Evolutionary conservation across 108 stramenopile species (phyloP), one percentile per base, ranked within the genome.

Genomic region (Nitzschia sp.): DNA sequence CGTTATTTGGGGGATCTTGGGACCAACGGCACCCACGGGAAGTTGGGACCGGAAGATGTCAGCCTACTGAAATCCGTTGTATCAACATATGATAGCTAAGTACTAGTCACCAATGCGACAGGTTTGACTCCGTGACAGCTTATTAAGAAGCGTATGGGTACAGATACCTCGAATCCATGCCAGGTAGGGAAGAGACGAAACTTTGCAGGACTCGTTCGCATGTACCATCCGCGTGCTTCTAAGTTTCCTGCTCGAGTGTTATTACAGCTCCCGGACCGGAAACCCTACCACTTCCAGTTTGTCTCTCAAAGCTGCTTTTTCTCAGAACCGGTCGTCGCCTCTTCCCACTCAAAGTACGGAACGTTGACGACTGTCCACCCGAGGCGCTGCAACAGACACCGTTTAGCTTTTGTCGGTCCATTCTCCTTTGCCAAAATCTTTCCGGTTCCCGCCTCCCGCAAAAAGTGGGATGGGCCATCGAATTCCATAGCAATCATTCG

Each of bases 11-110:
- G 36, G 19, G 59, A 26, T 19, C 33, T 54, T 18, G 70, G 27
- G 18, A 70, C 53, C n/a, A 71, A 64, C 26, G 62, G 57, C 34
- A 55, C 54, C 31, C 61, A 38, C 26, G 71, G 71, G 4, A 64
- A 72, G 36, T 30, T 72, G 3, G 38, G 65, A 11, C 51, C 63
- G 5, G 57, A 72, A 64, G 68, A 77, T 65, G 18, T 31, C 15
- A 36, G 54, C 8, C 46, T 66, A 34, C 47, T 74, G 45, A 51
- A 66, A 4, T 66, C 73, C 21, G 57, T 74, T 23, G 25, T 59
- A 11, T 24, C 64, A 17, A 49, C 49, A 15, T 74, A 74, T 34
- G 38, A 6, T 21, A 31, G 17, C 23, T n/a, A 34, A 61, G 15
- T 31, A 38, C 17, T 36, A 33, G 11, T 13, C 36, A 31, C 33